Conservation (phyloP, 2,329 filamentous ascomycete genomes). For the Xylaria sp. region DNA sequence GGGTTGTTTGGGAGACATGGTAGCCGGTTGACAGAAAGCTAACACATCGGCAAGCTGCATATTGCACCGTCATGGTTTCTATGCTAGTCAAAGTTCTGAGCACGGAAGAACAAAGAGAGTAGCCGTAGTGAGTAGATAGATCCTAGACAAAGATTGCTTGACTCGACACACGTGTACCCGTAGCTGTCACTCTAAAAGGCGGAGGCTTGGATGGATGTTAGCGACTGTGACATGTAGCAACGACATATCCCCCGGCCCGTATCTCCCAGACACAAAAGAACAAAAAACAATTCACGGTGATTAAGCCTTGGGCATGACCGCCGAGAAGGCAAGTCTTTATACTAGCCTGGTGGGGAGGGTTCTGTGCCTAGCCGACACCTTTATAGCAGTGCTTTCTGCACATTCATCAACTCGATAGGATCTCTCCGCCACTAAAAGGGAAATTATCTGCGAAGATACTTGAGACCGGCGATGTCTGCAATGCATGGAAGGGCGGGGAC, state of each 20-base stretch:
- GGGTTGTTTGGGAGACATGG: slow-evolving; percentile 54
- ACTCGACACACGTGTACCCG: slow-evolving; percentile 67
- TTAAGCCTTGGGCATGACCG: slow-evolving; percentile 49
- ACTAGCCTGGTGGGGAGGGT: slow-evolving; percentile 44
- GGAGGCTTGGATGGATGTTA: slow-evolving; percentile 24
- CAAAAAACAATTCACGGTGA: slow-evolving; percentile 13
- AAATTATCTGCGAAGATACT: slow-evolving; percentile 38
- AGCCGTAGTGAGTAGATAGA: slow-evolving; percentile 50
- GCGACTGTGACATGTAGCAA: slow-evolving; percentile 38
- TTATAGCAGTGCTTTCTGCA: slow-evolving; percentile 43
- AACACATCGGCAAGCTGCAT: slow-evolving; percentile 60
- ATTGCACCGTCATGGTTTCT: slow-evolving; percentile 56
- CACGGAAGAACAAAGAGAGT: slow-evolving; percentile 60
- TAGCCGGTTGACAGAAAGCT: slow-evolving; percentile 54
- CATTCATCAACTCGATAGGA: slow-evolving; percentile 40
- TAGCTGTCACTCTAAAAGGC: slow-evolving; percentile 44
- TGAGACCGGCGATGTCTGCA: slow-evolving; percentile 44
- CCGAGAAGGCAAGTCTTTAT: slow-evolving; percentile 46
- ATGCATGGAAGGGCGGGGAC: slow-evolving; percentile 49
- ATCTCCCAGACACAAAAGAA: slow-evolving; percentile 41
- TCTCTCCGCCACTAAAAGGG: slow-evolving; percentile 51
- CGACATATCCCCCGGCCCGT: slow-evolving; percentile 42
- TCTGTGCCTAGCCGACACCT: slow-evolving; percentile 53
- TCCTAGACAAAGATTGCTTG: slow-evolving; percentile 56
- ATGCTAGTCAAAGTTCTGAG: slow-evolving; percentile 52